Conservation (phyloP, 2,329 filamentous ascomycete genomes). For the Trichoderma atrobrunneum region DNA sequence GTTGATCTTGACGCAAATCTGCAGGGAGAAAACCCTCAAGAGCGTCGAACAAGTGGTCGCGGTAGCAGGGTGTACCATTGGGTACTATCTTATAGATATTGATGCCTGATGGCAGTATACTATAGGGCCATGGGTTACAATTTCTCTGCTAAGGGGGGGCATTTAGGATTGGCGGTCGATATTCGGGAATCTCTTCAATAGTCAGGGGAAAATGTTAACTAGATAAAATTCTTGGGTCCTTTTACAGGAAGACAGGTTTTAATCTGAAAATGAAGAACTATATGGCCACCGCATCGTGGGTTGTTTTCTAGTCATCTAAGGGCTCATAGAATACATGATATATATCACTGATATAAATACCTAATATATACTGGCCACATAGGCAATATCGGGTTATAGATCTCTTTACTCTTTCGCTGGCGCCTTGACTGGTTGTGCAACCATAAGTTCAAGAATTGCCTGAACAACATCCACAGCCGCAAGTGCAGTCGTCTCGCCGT, state of each 20-base stretch:
- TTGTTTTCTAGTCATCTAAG: neutral
- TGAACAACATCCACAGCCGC: constrained; percentile 74
- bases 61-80: neutral
- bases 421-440: constrained; percentile 21
- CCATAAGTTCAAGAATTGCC: constrained; percentile 24
- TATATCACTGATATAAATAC: neutral
- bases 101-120: neutral
- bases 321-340: neutral
- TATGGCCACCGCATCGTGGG: neutral
- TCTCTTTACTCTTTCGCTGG: neutral
- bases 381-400: neutral
- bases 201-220: neutral
- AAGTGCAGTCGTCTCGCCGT: constrained; percentile 72
- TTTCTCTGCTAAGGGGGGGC: neutral
- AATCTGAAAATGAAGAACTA: neutral
- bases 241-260: neutral
- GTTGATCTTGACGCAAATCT: neutral
- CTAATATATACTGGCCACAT: neutral
- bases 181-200: neutral
- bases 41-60: neutral
- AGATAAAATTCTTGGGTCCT: neutral
- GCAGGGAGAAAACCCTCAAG: neutral
- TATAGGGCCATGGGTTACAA: neutral
- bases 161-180: neutral
- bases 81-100: neutral